These are phyloP conservation scores for Voacanga thouarsii DNA, from an alignment of 257 asterid species.

Conservation along the genomic window DNA sequence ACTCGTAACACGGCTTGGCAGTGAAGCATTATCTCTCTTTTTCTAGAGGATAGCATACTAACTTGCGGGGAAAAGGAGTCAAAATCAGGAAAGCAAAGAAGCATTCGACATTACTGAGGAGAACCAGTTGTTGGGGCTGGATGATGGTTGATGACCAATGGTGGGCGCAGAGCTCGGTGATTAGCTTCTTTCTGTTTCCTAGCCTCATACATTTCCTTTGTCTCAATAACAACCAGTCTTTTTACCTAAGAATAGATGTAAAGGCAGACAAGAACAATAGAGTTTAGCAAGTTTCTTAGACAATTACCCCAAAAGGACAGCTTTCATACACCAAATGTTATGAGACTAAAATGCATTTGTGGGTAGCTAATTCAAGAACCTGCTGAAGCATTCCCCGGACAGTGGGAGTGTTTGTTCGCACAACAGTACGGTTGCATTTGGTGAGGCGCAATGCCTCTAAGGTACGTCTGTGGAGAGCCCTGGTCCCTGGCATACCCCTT, in stretches of 20 bases:
- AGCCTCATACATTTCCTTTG: constrained; percentile 74
- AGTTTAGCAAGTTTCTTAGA: not conserved
- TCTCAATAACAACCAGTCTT: constrained; percentile 69
- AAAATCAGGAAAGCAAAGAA: not conserved
- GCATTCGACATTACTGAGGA: constrained; percentile 22
- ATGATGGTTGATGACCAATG: constrained; percentile 52
- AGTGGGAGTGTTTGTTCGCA: constrained; percentile 80
- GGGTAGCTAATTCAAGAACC: constrained; percentile 32
- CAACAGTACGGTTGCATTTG: constrained; percentile 86
- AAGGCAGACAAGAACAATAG: not conserved
- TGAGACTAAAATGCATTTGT: not conserved
- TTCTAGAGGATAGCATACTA: not conserved
- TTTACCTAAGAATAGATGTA: constrained; percentile 44
- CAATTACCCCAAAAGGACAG: constrained; percentile 1
- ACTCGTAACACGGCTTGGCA: not conserved
- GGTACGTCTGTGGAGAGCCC: constrained; percentile 92
- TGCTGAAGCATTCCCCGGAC: constrained; percentile 94
- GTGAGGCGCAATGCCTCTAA: constrained; percentile 84
- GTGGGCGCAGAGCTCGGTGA: constrained; percentile 68
- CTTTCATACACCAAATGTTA: not conserved
- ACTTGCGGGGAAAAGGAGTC: not conserved
- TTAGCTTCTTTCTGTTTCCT: constrained; percentile 53
- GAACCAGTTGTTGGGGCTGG: constrained; percentile 30
- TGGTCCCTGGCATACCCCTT: constrained; percentile 94
- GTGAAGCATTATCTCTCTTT: not conserved